phyloP scores from a whole-genome alignment of 176 grass and related monocot species.

The Raddia guianensis region DNA sequence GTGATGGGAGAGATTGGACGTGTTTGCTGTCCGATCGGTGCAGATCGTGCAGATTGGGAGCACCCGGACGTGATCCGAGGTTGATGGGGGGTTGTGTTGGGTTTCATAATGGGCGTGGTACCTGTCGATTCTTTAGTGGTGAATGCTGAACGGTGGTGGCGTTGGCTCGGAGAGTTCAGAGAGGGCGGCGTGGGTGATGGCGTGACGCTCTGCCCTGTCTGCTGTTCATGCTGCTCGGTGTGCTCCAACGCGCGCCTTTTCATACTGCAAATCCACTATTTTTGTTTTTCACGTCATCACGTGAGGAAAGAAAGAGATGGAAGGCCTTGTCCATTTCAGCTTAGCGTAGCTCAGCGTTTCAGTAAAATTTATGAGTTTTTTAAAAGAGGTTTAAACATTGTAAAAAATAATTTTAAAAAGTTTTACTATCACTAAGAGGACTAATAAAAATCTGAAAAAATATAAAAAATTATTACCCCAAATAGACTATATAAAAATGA shows the following conservation, averaged over 20 bases:
- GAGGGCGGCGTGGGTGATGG: too few species aligned
- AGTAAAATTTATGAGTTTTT: too few species aligned
- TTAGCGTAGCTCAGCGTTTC: too few species aligned
- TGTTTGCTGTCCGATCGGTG: conserved; percentile 10
- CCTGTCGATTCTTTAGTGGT: conserved; percentile 15
- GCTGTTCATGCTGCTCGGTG: background rate
- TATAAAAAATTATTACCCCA: too few species aligned
- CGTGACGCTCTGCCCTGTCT: background rate
- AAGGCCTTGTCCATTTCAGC: too few species aligned
- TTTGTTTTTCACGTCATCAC: conserved; percentile 37
- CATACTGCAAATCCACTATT: background rate
- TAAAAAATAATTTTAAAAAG: too few species aligned
- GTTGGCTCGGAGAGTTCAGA: background rate
- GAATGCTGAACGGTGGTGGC: background rate
- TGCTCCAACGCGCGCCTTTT: conserved; percentile 22
- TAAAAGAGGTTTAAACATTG: too few species aligned
- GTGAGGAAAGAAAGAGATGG: background rate
- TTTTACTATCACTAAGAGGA: too few species aligned
- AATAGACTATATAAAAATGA: too few species aligned
- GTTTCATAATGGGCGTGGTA: background rate
- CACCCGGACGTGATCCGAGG: background rate
- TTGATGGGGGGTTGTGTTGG: background rate
- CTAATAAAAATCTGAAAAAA: too few species aligned
- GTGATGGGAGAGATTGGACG: conserved; percentile 6
- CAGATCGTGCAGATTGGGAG: background rate